Evolutionary conservation across 2,329 filamentous ascomycete genomes (phyloP).

Genomic region (Neonectria magnoliae): DNA sequence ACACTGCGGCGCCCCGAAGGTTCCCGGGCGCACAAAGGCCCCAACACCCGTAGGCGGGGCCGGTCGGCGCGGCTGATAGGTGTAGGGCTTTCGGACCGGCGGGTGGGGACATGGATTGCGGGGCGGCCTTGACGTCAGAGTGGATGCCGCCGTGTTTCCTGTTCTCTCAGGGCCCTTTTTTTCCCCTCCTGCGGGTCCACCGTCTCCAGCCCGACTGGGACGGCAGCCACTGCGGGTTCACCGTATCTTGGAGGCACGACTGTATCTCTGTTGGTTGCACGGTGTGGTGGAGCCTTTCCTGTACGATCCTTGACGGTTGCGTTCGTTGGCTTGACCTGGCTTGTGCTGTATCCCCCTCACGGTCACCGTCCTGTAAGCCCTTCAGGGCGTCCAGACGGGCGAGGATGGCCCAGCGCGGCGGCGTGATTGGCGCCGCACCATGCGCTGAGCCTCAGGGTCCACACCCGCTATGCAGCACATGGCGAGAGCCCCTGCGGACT

Average conservation of each 20-base stretch:
- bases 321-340: not conserved
- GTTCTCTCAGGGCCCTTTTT: slow-evolving; percentile 4
- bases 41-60: slow-evolving; percentile 34
- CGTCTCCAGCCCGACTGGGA: slow-evolving; percentile 24
- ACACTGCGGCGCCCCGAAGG: slow-evolving; percentile 15
- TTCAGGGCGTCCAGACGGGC: slow-evolving; percentile 20
- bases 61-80: slow-evolving; percentile 44
- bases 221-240: not conserved
- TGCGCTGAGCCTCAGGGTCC: slow-evolving; percentile 42
- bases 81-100: slow-evolving; percentile 33
- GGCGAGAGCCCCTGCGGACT: slow-evolving; percentile 22
- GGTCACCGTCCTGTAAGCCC: slow-evolving; percentile 6
- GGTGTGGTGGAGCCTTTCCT: slow-evolving; percentile 14
- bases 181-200: slow-evolving; percentile 9
- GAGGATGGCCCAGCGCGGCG: slow-evolving; percentile 17
- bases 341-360: not conserved
- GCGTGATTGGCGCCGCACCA: slow-evolving; percentile 32
- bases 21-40: slow-evolving; percentile 13
- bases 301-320: slow-evolving; percentile 20
- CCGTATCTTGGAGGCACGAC: not conserved
- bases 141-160: slow-evolving; percentile 16
- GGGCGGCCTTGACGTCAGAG: slow-evolving; percentile 45
- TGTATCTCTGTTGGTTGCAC: slow-evolving; percentile 15
- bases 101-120: slow-evolving; percentile 18
- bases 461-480: slow-evolving; percentile 33